Evolutionary conservation across 306 rosid genomes (phyloP).

Genomic region (Ammopiptanthus mongolicus): DNA sequence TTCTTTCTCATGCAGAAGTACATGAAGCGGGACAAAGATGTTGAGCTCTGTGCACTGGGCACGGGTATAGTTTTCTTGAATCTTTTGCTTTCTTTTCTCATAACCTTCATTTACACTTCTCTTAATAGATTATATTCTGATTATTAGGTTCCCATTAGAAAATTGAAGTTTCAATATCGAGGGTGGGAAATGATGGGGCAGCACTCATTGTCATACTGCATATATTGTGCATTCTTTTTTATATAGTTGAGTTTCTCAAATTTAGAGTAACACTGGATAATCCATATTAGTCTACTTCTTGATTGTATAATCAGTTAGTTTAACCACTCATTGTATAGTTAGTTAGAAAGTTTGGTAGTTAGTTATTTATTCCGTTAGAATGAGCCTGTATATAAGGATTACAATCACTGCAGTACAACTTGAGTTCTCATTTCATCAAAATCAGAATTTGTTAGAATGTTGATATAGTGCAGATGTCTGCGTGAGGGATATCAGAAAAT

Average conservation of each 20-base stretch:
- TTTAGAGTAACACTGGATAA: not conserved
- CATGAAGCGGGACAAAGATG: slow-evolving; percentile 44
- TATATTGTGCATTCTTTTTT: not conserved
- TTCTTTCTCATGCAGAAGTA: slow-evolving; percentile 49
- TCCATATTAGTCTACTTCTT: too few relatives aligned
- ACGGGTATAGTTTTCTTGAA: slow-evolving; percentile 44
- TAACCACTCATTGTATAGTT: too few relatives aligned
- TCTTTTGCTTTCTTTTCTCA: not conserved
- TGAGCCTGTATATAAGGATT: too few relatives aligned
- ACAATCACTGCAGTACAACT: too few relatives aligned
- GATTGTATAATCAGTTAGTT: too few relatives aligned
- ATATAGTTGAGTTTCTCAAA: not conserved
- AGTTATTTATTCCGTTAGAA: too few relatives aligned
- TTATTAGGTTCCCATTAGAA: not conserved
- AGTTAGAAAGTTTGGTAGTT: too few relatives aligned
- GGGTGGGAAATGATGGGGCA: not conserved
- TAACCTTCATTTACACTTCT: not conserved
- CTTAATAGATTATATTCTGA: not conserved
- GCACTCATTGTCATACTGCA: not conserved
- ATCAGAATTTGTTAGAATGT: too few relatives aligned
- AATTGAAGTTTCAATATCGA: not conserved
- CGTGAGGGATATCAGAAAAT: not conserved
- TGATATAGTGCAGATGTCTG: not conserved
- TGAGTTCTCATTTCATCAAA: too few relatives aligned
- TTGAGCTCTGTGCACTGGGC: slow-evolving; percentile 68